phyloP scores from a whole-genome alignment of 352 stramenopile genomes.

The Phytopythium montanum region DNA sequence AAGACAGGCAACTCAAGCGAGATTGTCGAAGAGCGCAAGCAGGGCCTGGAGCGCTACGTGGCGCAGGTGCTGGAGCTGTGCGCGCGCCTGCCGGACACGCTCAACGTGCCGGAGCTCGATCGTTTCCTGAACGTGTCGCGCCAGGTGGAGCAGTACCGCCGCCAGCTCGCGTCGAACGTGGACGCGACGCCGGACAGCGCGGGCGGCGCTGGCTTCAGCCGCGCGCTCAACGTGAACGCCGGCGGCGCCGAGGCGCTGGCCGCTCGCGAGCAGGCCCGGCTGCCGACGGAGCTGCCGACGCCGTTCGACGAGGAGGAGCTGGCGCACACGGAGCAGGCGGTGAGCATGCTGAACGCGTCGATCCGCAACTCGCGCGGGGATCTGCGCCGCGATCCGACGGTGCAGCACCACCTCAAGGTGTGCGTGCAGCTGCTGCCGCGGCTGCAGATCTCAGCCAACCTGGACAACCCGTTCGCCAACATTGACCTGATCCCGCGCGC shows the following conservation, averaged over 20 bases:
- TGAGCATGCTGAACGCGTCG: constrained; percentile 65
- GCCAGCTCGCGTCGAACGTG: constrained; percentile 43
- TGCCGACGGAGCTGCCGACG: constrained; percentile 80
- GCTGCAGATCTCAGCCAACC: constrained; percentile 85
- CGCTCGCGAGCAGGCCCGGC: constrained; percentile 68
- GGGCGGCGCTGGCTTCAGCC: constrained; percentile 23
- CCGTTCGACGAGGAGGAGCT: constrained; percentile 85
- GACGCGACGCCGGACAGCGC: constrained; percentile 17
- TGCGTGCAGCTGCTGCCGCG: constrained; percentile 83
- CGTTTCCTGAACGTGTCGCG: constrained; percentile 85
- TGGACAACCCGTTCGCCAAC: constrained; percentile 88
- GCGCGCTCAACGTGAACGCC: constrained; percentile 56
- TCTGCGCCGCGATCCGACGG: constrained; percentile 68
- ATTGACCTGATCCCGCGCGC: constrained; percentile 83
- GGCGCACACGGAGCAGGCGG: constrained; percentile 78
- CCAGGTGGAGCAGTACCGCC: constrained; percentile 82
- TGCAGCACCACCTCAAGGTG: constrained; percentile 86
- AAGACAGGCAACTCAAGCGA: constrained; percentile 85
- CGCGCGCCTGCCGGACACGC: constrained; percentile 67
- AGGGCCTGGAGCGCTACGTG: constrained; percentile 76
- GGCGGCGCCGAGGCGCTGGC: constrained; percentile 75
- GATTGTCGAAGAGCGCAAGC: constrained; percentile 84
- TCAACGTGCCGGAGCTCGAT: constrained; percentile 83
- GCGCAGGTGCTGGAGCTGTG: constrained; percentile 82
- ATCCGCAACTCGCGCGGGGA: constrained; percentile 83